Evolutionary conservation across 78 protist genomes (phyloP).

Genomic region (Cavenderia fasciculata): DNA sequence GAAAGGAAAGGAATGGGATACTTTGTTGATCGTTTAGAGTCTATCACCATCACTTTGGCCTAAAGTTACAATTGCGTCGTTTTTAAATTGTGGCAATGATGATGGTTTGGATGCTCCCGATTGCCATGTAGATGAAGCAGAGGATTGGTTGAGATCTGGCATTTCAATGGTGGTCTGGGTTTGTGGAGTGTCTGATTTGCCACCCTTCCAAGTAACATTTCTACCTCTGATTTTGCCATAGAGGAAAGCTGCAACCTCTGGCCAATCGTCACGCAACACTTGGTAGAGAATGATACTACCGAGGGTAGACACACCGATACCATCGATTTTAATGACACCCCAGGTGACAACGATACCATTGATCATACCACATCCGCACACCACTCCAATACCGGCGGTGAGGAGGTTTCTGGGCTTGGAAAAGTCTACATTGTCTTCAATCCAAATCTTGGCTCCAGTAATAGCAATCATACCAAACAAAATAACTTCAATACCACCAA

Average conservation of each 20-base stretch:
- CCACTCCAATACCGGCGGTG: slow-evolving; percentile 35
- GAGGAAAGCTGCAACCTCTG: background rate
- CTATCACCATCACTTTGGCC: too few species aligned
- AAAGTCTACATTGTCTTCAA: slow-evolving; percentile 10
- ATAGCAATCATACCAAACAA: slow-evolving; percentile 39
- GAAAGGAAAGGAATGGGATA: too few species aligned
- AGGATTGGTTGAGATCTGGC: too few species aligned
- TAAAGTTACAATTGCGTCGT: too few species aligned
- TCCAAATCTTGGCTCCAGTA: slow-evolving; percentile 22
- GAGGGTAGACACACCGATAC: slow-evolving; percentile 31
- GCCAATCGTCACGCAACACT: slow-evolving; percentile 42
- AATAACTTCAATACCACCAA: slow-evolving; percentile 37
- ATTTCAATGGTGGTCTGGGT: too few species aligned
- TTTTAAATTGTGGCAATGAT: too few species aligned
- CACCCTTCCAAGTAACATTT: too few species aligned
- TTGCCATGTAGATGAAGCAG: too few species aligned
- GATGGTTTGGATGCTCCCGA: too few species aligned
- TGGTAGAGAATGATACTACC: slow-evolving; percentile 7
- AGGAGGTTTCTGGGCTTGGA: slow-evolving; percentile 9
- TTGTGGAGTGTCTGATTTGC: too few species aligned
- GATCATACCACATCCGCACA: slow-evolving; percentile 31
- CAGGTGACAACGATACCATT: background rate
- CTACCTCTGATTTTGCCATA: background rate
- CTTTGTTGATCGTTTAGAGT: too few species aligned
- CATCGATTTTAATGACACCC: slow-evolving; percentile 32